Base-by-base conservation (phyloP, 345 rosid species). In the Eucalyptus shirleyi region DNA sequence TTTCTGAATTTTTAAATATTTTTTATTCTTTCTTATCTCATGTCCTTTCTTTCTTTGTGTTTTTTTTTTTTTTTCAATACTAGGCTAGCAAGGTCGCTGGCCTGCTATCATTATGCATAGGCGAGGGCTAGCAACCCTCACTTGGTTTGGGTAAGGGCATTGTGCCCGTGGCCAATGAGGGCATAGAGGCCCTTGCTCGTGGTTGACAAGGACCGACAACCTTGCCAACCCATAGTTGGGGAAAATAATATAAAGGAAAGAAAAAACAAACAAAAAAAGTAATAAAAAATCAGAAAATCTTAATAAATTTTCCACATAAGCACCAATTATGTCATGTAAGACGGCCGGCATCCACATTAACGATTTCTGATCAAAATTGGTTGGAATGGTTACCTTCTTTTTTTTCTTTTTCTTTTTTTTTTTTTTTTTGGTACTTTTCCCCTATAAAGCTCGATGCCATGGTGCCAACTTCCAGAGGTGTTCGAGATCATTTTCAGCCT, bases 341-440 rank as follows among this genome's bases (percentile, higher is more conserved):
- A 24, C 2, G 1, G 13, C 6, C 3, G 1, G 3, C 12, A 24
- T 56, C 28, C 21, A 1, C 30, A 1, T 56, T 1, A 56, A 24
- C 1, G 13, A 24, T 56, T 56, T 56, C 0, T 1, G 0, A 3
- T 5, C 30, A 56, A 23, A 56, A 9, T 56, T 24, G 6, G 30
- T 56, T 0, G 13, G 6, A 24, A 9, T 0, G 6, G 2, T 2
- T 24, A 10, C 6, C 5, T 10, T 56, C 3, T 23, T 24, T 56
- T 56, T 23, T 50, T 4, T 44, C 10, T 18, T 51, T 53, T 8
- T 53, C 0, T 13, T 49, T 45, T 3, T 13, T 50, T n/a, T n/a
- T n/a, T n/a, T n/a, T n/a, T n/a, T 50, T 50, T 15, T 2, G 18
- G 26, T 24, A 24, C 30, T 56, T 56, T 23, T 56, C 30, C 62